A percentile compares a stretch with the other conserved stretches of the same genome.
Conservation (phyloP, 257 asterid genomes). For the Fraxinus excelsior region DNA sequence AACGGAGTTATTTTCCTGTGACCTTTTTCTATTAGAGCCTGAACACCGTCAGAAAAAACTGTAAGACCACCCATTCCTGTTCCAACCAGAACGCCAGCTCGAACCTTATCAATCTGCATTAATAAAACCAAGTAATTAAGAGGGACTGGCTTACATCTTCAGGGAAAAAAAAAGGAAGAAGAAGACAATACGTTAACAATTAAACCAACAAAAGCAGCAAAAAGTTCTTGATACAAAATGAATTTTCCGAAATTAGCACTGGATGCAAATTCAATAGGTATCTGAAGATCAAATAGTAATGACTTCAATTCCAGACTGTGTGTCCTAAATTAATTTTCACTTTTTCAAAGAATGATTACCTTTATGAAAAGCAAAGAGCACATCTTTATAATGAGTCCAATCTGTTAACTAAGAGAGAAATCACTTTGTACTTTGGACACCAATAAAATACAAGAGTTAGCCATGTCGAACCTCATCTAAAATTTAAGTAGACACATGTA, state of each 20-base stretch:
- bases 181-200: too few species aligned
- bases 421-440: not conserved
- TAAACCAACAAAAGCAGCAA: not conserved
- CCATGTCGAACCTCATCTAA: not conserved
- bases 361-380: not conserved
- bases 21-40: conserved; percentile 81
- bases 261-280: not conserved
- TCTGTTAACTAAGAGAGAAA: not conserved
- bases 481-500: not conserved
- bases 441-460: not conserved
- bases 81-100: conserved; percentile 88
- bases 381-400: not conserved
- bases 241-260: not conserved
- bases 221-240: not conserved
- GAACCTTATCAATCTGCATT: conserved; percentile 74
- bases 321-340: not conserved
- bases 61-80: conserved; percentile 97
- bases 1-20: conserved; percentile 81
- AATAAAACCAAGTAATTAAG: conserved; percentile 15
- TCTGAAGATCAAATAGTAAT: not conserved
- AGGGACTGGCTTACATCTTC: not conserved
- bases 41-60: conserved; percentile 82
- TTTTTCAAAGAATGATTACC: not conserved
- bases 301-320: not conserved
- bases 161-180: not conserved